Evolutionary conservation across 768 basidiomycete species (phyloP).

Genomic region (Austroboletus eburneus): DNA sequence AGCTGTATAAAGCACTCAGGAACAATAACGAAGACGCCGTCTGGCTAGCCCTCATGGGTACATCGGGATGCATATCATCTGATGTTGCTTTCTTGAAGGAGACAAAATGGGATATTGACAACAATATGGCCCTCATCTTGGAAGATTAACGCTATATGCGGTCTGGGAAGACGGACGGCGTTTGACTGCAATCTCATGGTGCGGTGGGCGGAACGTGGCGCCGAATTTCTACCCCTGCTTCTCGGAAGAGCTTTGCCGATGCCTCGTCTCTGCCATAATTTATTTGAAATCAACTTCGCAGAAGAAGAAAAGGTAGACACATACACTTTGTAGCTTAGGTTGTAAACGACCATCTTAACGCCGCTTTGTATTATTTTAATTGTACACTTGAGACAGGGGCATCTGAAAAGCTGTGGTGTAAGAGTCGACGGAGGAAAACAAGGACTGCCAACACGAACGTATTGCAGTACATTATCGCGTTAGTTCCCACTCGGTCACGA

Average conservation of each 20-base stretch:
- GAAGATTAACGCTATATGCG: slow-evolving; percentile 20
- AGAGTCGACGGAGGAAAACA: neutral
- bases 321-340: slow-evolving; percentile 92
- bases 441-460: slow-evolving; percentile 57
- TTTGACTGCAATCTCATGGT: slow-evolving; percentile 9
- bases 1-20: slow-evolving; percentile 59
- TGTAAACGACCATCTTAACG: slow-evolving; percentile 90
- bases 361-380: slow-evolving; percentile 97
- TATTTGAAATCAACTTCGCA: neutral
- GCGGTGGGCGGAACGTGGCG: slow-evolving; percentile 52
- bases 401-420: slow-evolving; percentile 50
- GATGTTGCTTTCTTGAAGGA: slow-evolving; percentile 49
- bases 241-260: slow-evolving; percentile 70
- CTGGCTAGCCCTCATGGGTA: slow-evolving; percentile 71
- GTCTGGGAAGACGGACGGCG: neutral
- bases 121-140: slow-evolving; percentile 34
- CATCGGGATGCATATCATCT: slow-evolving; percentile 40
- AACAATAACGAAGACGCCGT: slow-evolving; percentile 73
- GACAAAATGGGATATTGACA: slow-evolving; percentile 58
- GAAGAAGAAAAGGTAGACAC: slow-evolving; percentile 25
- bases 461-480: slow-evolving; percentile 94
- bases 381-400: slow-evolving; percentile 94
- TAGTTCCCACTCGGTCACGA: slow-evolving; percentile 77
- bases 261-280: slow-evolving; percentile 64
- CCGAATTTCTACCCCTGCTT: slow-evolving; percentile 79